These are phyloP conservation scores for Candida ipomoeae DNA, from an alignment of 805 yeast species.

Conservation along the genomic window DNA sequence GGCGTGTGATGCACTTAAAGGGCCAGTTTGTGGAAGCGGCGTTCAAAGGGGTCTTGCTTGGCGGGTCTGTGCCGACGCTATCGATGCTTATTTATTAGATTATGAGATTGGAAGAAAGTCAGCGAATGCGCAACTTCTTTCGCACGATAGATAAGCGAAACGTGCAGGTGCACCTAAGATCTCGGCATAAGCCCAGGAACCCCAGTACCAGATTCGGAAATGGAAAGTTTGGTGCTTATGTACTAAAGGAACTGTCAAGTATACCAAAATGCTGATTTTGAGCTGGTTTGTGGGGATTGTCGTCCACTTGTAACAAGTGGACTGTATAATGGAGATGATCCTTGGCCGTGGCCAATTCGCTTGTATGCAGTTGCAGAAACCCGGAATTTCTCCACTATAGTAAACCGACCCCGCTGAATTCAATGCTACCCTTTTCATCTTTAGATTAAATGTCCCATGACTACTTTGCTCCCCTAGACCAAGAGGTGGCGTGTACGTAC, in stretches of 20 bases:
- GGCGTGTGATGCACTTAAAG: neutral
- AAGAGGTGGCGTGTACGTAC: neutral
- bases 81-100: conserved; percentile 2
- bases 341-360: neutral
- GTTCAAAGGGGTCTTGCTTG: neutral
- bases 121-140: conserved; percentile 1
- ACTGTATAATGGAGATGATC: neutral
- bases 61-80: neutral
- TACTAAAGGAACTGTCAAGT: neutral
- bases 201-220: neutral
- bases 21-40: too few relatives aligned
- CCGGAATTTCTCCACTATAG: too few relatives aligned
- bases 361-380: too few relatives aligned
- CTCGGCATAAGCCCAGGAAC: neutral
- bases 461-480: neutral
- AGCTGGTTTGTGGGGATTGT: too few relatives aligned
- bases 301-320: neutral
- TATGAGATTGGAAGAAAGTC: conserved; percentile 2
- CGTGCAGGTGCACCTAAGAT: neutral
- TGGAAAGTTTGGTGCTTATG: neutral
- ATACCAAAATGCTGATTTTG: too few relatives aligned
- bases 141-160: conserved; percentile 1
- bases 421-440: too few relatives aligned
- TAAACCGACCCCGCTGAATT: too few relatives aligned
- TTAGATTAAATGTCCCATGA: neutral